Percentiles rank a stretch among this genome's conserved stretches.
These are phyloP conservation scores for Volvox africanus DNA, from an alignment of 139 green algal species.

Conservation along the genomic window DNA sequence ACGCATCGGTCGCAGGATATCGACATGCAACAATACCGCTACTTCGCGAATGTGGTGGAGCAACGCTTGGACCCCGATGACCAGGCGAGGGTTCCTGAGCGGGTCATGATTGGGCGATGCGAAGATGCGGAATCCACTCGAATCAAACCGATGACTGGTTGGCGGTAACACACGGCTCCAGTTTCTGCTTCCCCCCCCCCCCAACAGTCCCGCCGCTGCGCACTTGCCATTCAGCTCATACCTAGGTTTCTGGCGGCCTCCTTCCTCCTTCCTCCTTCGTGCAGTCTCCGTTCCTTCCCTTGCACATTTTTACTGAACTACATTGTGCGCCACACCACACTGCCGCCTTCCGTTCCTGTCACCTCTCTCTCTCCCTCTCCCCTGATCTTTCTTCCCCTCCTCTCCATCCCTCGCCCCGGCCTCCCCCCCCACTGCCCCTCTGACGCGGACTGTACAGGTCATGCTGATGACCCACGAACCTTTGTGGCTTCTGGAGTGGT, in stretches of 20 bases:
- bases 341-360: background rate
- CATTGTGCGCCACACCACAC: background rate
- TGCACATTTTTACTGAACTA: too few relatives aligned
- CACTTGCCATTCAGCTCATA: background rate
- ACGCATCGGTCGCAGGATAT: background rate
- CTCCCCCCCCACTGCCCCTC: background rate
- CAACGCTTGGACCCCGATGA: slow-evolving; percentile 79
- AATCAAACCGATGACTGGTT: too few relatives aligned
- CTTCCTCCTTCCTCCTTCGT: too few relatives aligned
- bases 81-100: slow-evolving; percentile 31
- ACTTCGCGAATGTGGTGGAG: slow-evolving; percentile 91
- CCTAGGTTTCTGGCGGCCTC: background rate
- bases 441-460: slow-evolving; percentile 45
- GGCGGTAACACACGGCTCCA: too few relatives aligned
- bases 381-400: background rate
- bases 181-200: too few relatives aligned
- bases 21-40: slow-evolving; percentile 70
- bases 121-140: too few relatives aligned
- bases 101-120: too few relatives aligned
- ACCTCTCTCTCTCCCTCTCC: background rate
- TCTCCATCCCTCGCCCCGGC: background rate
- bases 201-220: too few relatives aligned
- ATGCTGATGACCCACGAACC: slow-evolving; percentile 93
- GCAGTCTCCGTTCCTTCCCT: too few relatives aligned
- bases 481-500: slow-evolving; percentile 90